A percentile compares a stretch with the other conserved stretches of the same genome.
Conservation (phyloP, 371 early-diverging fungal genomes). For the Nematocida ausubeli region DNA sequence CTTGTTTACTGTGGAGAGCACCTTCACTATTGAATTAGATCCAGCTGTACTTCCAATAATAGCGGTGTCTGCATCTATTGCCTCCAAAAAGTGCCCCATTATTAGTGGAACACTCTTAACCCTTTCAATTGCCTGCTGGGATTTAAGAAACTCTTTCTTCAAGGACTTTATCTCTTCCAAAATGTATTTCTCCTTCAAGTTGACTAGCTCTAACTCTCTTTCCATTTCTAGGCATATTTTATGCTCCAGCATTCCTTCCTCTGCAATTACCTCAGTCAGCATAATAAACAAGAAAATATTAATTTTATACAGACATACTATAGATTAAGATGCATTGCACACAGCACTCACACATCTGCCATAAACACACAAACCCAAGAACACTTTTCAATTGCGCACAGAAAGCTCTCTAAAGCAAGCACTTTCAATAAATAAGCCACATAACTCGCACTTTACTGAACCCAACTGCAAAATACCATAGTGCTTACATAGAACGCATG, state of each 20-base stretch:
- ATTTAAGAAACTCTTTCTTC: constrained; percentile 79
- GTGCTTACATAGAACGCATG: no score
- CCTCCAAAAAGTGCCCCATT: constrained; percentile 96
- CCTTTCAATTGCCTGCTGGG: constrained; percentile 92
- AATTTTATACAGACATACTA: no score
- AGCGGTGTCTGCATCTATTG: constrained; percentile 91
- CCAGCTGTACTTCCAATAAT: constrained; percentile 94
- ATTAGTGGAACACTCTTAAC: constrained; percentile 96
- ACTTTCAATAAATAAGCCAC: no score
- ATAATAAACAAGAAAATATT: constrained; percentile 45
- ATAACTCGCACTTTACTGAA: no score
- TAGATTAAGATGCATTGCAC: no score
- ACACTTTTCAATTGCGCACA: no score
- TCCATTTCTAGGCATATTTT: constrained; percentile 82
- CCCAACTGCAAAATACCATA: no score
- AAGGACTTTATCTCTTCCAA: constrained; percentile 92
- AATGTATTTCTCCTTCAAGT: constrained; percentile 94
- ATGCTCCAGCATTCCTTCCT: constrained; percentile 69
- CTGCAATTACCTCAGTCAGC: constrained; percentile 7
- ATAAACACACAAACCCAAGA: no score
- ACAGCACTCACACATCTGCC: no score
- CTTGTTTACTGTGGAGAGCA: constrained; percentile 91
- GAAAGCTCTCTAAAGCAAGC: no score
- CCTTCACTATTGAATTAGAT: constrained; percentile 85
- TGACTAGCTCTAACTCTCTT: constrained; percentile 77